phyloP scores from a whole-genome alignment of 805 yeast species.

The Hermanozyma aechmeae region DNA sequence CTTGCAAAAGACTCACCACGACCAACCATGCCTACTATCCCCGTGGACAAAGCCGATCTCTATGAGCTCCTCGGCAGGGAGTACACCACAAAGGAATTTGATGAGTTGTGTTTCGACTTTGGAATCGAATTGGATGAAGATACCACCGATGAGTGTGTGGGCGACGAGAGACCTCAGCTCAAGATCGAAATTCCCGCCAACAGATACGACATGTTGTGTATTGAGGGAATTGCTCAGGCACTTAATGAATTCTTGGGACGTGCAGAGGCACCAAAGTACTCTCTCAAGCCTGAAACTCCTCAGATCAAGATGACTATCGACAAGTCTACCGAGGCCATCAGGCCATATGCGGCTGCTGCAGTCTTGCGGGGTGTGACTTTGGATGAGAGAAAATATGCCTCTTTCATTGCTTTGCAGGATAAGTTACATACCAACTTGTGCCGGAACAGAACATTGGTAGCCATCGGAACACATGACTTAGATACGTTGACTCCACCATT shows the following conservation, averaged over 20 bases:
- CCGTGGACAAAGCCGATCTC: slow-evolving; percentile 91
- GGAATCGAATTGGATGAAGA: slow-evolving; percentile 98
- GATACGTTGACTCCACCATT: slow-evolving; percentile 76
- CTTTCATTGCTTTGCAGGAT: slow-evolving; percentile 93
- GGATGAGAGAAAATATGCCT: slow-evolving; percentile 79
- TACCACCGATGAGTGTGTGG: slow-evolving; percentile 65
- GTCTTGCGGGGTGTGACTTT: slow-evolving; percentile 75
- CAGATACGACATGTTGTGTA: slow-evolving; percentile 96
- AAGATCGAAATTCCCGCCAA: slow-evolving; percentile 97
- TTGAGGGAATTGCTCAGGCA: slow-evolving; percentile 96
- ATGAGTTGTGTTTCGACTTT: slow-evolving; percentile 93
- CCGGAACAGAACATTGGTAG: slow-evolving; percentile 94
- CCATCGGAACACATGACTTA: slow-evolving; percentile 96
- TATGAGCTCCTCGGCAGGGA: slow-evolving; percentile 60
- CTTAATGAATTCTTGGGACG: slow-evolving; percentile 83
- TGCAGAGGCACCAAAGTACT: slow-evolving; percentile 55
- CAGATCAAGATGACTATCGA: slow-evolving; percentile 60
- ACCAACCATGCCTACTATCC: slow-evolving; percentile 81
- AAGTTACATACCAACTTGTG: slow-evolving; percentile 91
- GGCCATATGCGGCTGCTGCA: slow-evolving; percentile 97
- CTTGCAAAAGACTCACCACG: not conserved
- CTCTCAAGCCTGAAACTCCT: slow-evolving; percentile 52
- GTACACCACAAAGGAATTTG: slow-evolving; percentile 81
- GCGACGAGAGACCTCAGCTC: slow-evolving; percentile 90
- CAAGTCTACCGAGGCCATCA: slow-evolving; percentile 58